Conservation (phyloP, 345 rosid species). For the Ceriops zippeliana region DNA sequence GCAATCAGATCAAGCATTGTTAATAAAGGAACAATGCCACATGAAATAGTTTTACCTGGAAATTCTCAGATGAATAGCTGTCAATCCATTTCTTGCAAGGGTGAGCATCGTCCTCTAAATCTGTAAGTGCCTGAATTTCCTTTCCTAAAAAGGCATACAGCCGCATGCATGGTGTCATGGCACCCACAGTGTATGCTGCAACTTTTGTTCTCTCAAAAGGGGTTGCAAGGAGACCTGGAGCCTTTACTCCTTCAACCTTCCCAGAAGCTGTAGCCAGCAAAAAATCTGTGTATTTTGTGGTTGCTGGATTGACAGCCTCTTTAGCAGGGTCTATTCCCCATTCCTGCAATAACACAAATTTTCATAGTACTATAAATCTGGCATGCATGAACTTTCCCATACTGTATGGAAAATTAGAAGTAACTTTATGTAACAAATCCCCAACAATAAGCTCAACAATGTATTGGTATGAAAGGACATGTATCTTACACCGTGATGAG, state of each 20-base stretch:
- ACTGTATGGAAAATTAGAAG: too few relatives aligned
- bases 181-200: slow-evolving; percentile 95
- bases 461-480: too few relatives aligned
- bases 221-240: slow-evolving; percentile 88
- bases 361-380: slow-evolving; percentile 9
- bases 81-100: slow-evolving; percentile 91
- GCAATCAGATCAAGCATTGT: slow-evolving; percentile 13
- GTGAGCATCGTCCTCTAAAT: slow-evolving; percentile 44
- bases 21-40: slow-evolving; percentile 10
- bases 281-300: slow-evolving; percentile 75
- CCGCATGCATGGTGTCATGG: slow-evolving; percentile 96
- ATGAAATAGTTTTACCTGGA: slow-evolving; percentile 52
- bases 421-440: too few relatives aligned
- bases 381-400: not conserved
- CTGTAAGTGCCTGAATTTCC: slow-evolving; percentile 56
- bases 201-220: slow-evolving; percentile 96
- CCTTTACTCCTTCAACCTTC: slow-evolving; percentile 85
- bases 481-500: too few relatives aligned
- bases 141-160: slow-evolving; percentile 79
- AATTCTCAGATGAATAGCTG: slow-evolving; percentile 63
- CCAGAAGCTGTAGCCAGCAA: slow-evolving; percentile 96
- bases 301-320: slow-evolving; percentile 60
- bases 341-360: slow-evolving; percentile 58
- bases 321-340: slow-evolving; percentile 63
- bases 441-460: too few relatives aligned